Base-by-base conservation (phyloP, 108 stramenopile species). In the Licmophora abbreviata region DNA sequence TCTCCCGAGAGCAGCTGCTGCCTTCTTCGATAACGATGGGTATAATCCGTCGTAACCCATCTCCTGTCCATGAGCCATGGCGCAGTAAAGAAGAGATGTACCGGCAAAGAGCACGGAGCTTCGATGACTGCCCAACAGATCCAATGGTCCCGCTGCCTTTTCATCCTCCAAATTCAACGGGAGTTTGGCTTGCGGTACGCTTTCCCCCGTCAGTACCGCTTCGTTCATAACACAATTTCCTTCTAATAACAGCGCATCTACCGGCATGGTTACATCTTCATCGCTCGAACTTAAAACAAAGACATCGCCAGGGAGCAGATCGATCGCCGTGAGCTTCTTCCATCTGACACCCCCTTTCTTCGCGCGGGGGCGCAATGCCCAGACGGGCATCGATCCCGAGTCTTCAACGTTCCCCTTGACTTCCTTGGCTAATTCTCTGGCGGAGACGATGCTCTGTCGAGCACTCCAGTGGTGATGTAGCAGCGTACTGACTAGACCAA, bases 171-270 rank as follows among this genome's bases (percentile, higher is more conserved):
- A 61, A 11, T 59, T 50, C 0, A 94, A 44, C 2, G 85, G 77
- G 1, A 77, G 64, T 67, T 95, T 93, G 58, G 79, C 69, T 71
- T 93, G 91, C 17, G 93, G 88, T 0, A 89, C 79, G 53, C 84
- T 86, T 69, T 93, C 92, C 12, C 92, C 87, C 22, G 82, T 88
- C 35, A 93, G 47, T 4, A 76, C 83, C 21, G 91, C 85, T 54
- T 93, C 91, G 37, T 89, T 86, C 0, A 81, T 66, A 0, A 93
- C 76, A 43, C 71, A 67, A 14, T 62, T 36, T 0, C 77, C 81
- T 15, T 69, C 59, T 31, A 83, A 42, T 12, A 83, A 44, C 33
- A 83, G 31, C 4, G 77, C 69, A 66, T 83, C 81, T 21, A 79
- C 81, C 17, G 81, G 81, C 24, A 76, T 53, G 11, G 58, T 43